Conservation (phyloP, 225 moss, liverwort and hornwort genomes). For the Antitrichia curtipendula region DNA sequence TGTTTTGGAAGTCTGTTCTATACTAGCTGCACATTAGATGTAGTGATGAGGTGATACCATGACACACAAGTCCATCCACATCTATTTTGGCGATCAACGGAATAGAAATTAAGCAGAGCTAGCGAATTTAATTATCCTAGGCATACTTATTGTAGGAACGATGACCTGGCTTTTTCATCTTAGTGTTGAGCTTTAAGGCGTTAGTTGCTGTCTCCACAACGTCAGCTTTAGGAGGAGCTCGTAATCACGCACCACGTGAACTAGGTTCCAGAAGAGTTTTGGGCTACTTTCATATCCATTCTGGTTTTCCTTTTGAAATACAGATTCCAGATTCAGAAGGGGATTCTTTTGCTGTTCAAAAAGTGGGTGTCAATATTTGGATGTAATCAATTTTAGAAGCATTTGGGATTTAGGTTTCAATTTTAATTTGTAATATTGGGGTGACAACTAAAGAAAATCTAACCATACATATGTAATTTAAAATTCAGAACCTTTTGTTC, state of each 20-base stretch:
- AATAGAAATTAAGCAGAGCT: not conserved
- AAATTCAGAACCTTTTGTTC: not conserved
- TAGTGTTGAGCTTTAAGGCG: not conserved
- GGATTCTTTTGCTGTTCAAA: not conserved
- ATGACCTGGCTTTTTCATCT: not conserved
- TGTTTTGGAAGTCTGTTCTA: not conserved
- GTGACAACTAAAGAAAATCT: not conserved
- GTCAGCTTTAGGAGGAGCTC: not conserved
- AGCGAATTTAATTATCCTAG: not conserved
- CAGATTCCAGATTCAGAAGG: not conserved
- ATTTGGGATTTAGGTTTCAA: not conserved
- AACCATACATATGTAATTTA: not conserved
- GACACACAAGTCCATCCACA: constrained; percentile 12
- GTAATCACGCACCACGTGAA: not conserved
- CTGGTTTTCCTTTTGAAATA: not conserved
- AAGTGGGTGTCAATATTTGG: too few relatives aligned
- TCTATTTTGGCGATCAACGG: not conserved
- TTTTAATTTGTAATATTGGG: not conserved
- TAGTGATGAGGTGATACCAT: constrained; percentile 7
- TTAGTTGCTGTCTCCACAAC: not conserved
- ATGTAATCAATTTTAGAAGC: not conserved
- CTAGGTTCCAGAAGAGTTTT: not conserved
- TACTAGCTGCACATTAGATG: not conserved
- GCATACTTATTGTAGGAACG: not conserved
- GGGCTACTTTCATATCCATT: not conserved